Percentiles rank a stretch among this genome's conserved stretches.
phyloP scores from a whole-genome alignment of 139 green algal species.

The Closterium sp. region DNA sequence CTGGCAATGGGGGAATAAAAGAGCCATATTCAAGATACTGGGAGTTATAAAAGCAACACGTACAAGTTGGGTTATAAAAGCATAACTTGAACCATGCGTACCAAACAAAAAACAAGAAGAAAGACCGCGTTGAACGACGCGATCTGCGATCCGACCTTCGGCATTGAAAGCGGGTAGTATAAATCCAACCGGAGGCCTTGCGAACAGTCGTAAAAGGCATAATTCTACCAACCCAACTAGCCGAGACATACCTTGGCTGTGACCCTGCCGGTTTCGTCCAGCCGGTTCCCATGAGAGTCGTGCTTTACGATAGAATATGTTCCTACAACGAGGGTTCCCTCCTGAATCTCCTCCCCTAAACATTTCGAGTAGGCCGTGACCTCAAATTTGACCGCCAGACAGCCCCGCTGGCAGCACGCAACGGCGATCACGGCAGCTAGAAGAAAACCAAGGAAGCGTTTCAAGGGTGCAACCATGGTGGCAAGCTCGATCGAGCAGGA shows the following conservation, averaged over 20 bases:
- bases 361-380: slow-evolving; percentile 50
- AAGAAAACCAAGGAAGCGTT: neutral
- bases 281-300: neutral
- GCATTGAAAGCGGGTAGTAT: neutral
- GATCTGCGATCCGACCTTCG: neutral
- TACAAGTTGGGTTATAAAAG: no score
- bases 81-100: neutral
- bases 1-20: no score
- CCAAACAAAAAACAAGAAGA: neutral
- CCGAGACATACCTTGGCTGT: slow-evolving; percentile 45
- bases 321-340: slow-evolving; percentile 51
- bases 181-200: no score
- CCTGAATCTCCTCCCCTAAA: slow-evolving; percentile 52
- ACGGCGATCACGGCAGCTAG: slow-evolving; percentile 4
- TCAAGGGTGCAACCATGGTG: neutral
- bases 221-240: no score
- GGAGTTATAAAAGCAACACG: no score
- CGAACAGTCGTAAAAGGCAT: no score
- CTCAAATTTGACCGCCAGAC: slow-evolving; percentile 35
- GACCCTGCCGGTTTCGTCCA: slow-evolving; percentile 24
- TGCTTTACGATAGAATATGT: slow-evolving; percentile 46
- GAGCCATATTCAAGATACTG: neutral
- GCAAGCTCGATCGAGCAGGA: neutral
- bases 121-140: neutral
- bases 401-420: neutral